Evolutionary conservation across 495 filamentous ascomycete genomes (phyloP).

Genomic region (Tirmania nivea): DNA sequence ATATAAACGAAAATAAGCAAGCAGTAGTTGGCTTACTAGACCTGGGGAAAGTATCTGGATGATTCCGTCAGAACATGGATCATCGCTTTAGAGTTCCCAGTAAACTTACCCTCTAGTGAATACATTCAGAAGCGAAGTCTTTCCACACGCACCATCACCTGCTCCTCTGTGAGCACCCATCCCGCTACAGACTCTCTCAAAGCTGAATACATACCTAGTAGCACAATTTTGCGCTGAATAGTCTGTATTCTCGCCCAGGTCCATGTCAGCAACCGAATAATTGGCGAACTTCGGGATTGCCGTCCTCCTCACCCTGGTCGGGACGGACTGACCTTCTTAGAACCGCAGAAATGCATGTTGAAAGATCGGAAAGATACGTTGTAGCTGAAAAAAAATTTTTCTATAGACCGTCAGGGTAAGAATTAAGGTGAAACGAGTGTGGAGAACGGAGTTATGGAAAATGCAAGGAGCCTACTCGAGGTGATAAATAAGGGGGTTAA

Average conservation of each 20-base stretch:
- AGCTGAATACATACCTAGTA: constrained; percentile 37
- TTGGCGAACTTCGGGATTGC: too few relatives aligned
- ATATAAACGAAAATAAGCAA: constrained; percentile 25
- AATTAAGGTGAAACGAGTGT: too few relatives aligned
- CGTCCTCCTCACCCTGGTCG: not conserved
- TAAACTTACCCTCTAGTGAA: constrained; percentile 77
- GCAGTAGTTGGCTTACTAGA: constrained; percentile 33
- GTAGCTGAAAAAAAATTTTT: too few relatives aligned
- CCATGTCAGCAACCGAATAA: not conserved
- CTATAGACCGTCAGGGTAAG: too few relatives aligned
- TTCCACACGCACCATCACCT: constrained; percentile 93
- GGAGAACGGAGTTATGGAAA: too few relatives aligned
- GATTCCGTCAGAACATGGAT: not conserved
- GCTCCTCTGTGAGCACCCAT: constrained; percentile 27
- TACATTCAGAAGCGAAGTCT: constrained; percentile 91
- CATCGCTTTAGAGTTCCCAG: not conserved
- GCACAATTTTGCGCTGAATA: constrained; percentile 90
- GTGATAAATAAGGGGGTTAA: too few relatives aligned
- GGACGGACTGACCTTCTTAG: not conserved
- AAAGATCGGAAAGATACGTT: not conserved
- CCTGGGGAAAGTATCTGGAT: constrained; percentile 80
- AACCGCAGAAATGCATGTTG: not conserved
- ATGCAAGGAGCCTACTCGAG: too few relatives aligned
- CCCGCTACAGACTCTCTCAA: not conserved
- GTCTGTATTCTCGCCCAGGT: constrained; percentile 26